Base-by-base conservation (phyloP, 1,139 yeast species). In the Zhuliangozyma parablackwelliae region DNA sequence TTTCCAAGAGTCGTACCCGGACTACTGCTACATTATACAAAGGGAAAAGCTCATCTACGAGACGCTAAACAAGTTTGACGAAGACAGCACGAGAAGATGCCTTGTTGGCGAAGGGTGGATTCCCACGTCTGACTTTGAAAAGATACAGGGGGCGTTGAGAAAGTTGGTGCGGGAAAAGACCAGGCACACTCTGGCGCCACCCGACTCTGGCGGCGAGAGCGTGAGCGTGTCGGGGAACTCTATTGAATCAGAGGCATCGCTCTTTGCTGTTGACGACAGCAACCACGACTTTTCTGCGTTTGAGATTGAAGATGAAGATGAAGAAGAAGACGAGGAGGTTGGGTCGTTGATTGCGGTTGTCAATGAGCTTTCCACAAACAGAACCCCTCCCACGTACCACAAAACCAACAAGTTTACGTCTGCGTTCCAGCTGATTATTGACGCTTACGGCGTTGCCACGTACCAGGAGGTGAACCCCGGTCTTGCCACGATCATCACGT, bases 31-130 rank as follows among this genome's bases (percentile, higher is more conserved):
- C 40, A 69, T 71, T 21, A 66, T 87, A 29, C 69, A 74, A 36
- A 75, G 86, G 50, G 98, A 92, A 53, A 80, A 81, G 53, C 70
- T 82, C 26, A 80, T 89, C 28, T 88, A 80, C 58, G 77, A 82
- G 46, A 75, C 86, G 0, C 69, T 92, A 56, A 90, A 90, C 60
- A 71, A 78, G 50, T 89, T 90, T 61, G 86, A 84, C 54, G 87
- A 81, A 57, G 97, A 90, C 57, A 78, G 81, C 41, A 80, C 88
- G 28, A 76, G 97, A 61, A 78, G 92, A 51, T 85, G 95, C 43
- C 68, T 92, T 39, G 88, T 92, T 42, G 97, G 95, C n/a, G 98
- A 92, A 67, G 99, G 97, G 26, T 92, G 98, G 98, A 75, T 89
- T 28, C 95, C 95, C 1, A 51, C 48, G 25, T 44, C 50, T 12